Base-by-base conservation (phyloP, 768 basidiomycete species). In the Guyanaporus albipodus region DNA sequence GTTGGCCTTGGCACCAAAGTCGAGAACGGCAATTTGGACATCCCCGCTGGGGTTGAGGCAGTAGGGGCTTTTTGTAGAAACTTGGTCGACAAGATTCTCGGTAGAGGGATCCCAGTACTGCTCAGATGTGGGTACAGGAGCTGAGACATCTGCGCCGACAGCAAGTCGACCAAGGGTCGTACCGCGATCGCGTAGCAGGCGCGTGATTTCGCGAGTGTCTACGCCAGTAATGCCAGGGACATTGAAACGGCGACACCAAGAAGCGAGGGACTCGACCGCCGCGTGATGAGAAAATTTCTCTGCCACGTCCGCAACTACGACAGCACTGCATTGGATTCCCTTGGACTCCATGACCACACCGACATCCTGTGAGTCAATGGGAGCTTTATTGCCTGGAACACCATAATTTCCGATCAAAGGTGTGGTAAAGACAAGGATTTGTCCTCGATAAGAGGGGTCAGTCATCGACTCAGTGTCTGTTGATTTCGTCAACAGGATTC, bases 401-500 rank as follows among this genome's bases (percentile, higher is more conserved):
- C 96, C 96, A 61, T 99, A 99, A 68, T 99, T 99, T 32, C 96
- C 96, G 55, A 99, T 96, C 69, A 99, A 81, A 9, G 96, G 96
- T 0, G 94, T 87, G 35, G 96, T 99, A 73, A 99, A 99, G 47
- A 99, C 96, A 53, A 99, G 80, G 62, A 99, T 95, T 69, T 99
- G 96, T 41, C 91, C 87, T 27, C 91, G 88, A 69, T 99, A 98
- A 8, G 96, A 98, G 7, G 96, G 96, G 67, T 99, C 96, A 29
- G 96, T 99, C 96, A 99, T 97, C 8, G 92, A 96, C 70, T 99
- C 96, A 38, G 95, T 98, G 67, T 99, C 93, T 95, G 62, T n/a
- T 32, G 22, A 17, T 49, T 53, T 49, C 8, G 15, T 46, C 43
- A 57, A 38, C 5, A 36, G 35, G 34, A 52, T 46, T 44, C 43